Conservation (phyloP, 345 rosid species). For the Cochlearia excelsa region DNA sequence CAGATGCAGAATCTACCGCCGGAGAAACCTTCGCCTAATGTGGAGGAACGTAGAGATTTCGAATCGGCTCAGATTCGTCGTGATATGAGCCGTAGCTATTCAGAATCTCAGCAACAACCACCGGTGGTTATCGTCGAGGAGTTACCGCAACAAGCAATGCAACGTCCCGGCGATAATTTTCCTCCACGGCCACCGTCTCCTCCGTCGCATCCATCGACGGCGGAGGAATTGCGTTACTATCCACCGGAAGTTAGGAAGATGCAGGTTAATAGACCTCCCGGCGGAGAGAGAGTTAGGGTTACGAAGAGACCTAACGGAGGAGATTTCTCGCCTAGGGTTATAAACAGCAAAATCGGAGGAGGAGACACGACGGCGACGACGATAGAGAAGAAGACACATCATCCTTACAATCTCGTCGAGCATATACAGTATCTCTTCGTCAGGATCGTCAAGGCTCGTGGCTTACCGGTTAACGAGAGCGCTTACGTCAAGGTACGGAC, state of each 20-base stretch:
- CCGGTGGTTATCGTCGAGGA: conserved; percentile 57
- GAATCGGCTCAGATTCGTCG: conserved; percentile 42
- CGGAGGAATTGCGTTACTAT: conserved; percentile 23
- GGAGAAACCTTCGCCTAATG: conserved; percentile 34
- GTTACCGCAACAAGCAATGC: conserved; percentile 39
- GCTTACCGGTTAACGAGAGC: conserved; percentile 51
- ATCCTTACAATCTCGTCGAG: conserved; percentile 76
- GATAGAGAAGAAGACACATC: conserved; percentile 44
- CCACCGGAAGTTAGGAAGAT: conserved; percentile 65
- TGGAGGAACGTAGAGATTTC: conserved; percentile 56
- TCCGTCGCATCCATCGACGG: conserved; percentile 30
- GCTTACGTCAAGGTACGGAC: conserved; percentile 69
- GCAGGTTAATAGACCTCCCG: conserved; percentile 48
- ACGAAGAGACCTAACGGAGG: conserved; percentile 56
- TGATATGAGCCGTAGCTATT: conserved; percentile 35
- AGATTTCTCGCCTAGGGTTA: conserved; percentile 71
- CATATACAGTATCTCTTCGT: conserved; percentile 86
- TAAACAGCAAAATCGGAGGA: conserved; percentile 37
- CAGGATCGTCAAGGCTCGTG: conserved; percentile 75
- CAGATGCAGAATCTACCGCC: conserved; percentile 41
- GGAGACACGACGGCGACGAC: conserved; percentile 19
- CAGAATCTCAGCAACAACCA: conserved; percentile 42
- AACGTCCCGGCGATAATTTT: conserved; percentile 23
- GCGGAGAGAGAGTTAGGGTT: conserved; percentile 58
- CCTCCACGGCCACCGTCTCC: conserved; percentile 23